Base-by-base conservation (phyloP, 2,329 filamentous ascomycete species). In the Uncinocarpus reesii region DNA sequence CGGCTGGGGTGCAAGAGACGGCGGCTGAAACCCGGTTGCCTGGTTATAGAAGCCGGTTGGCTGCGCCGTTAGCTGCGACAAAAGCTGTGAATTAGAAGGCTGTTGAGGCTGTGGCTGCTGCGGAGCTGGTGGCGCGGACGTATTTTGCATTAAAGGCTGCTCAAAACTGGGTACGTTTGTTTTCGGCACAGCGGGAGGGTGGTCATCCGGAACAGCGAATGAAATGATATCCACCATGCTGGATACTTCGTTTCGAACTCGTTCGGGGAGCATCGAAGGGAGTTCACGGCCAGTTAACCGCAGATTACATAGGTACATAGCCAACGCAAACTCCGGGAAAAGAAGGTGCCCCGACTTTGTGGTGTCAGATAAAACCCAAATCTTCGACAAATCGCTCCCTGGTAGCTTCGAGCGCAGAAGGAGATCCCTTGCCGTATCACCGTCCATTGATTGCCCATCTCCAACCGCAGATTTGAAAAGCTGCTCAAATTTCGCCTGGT, bases 151-250 rank as follows among this genome's bases (percentile, higher is more conserved):
- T 32, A 74, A 58, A 23, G 75, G 71, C 42, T 77, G 70, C 61
- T 77, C 79, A 61, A 90, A 87, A 57, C 80, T 83, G 1, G 86
- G 82, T 13, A 79, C 79, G 64, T 86, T 89, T 52, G 72, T 78
- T 47, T 73, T 73, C 2, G 71, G 69, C n/a, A 75, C 66, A 16
- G 76, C 68, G 34, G 66, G 65, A 11, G 69, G 71, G 32, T 71
- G 71, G 23, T 90, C 83, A 55, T 98, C 92, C 0, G 79, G 80
- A 20, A 95, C 78, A 57, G 83, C 87, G 64, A 98, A 98, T 51
- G 88, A 95, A 62, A 98, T 98, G 49, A 98, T 98, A 62, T 98
- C 92, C 34, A 98, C 92, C 89, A 98, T 96, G 68, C 92, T 95
- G 2, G 90, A 96, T 15, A 98, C 92, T 66, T 98, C 92, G 60